A percentile compares a stretch with the other conserved stretches of the same genome.
Evolutionary conservation across 2,329 filamentous ascomycete species (phyloP).

Genomic region (Calonectria pseudoreteaudii): DNA sequence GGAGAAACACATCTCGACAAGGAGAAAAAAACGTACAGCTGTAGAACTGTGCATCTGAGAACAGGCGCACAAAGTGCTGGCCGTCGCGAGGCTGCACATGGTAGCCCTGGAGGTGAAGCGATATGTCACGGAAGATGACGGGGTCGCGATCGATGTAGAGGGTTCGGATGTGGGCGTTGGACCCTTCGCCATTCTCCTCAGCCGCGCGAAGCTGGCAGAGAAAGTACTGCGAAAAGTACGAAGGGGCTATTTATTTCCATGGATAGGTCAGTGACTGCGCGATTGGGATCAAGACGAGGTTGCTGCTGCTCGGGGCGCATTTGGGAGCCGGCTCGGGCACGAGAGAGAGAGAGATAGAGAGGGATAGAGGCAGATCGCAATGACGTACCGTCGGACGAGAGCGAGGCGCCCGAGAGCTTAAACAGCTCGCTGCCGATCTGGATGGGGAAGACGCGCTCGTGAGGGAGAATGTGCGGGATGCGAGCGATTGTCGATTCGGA

Average conservation of each 20-base stretch:
- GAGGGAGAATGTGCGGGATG: constrained; percentile 71
- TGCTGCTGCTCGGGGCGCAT: not conserved
- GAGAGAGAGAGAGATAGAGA: not conserved
- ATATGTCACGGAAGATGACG: constrained; percentile 88
- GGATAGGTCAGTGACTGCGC: constrained; percentile 24
- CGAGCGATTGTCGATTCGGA: constrained; percentile 53
- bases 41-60: constrained; percentile 96
- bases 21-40: constrained; percentile 72
- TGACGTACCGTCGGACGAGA: constrained; percentile 77
- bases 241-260: constrained; percentile 73
- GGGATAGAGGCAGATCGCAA: not conserved
- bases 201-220: constrained; percentile 79
- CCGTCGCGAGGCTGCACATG: constrained; percentile 85
- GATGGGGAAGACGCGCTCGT: constrained; percentile 79
- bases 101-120: constrained; percentile 91
- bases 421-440: constrained; percentile 80
- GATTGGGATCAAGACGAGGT: not conserved
- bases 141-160: constrained; percentile 97
- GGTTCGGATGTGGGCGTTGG: constrained; percentile 71
- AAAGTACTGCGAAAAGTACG: constrained; percentile 97
- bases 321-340: not conserved
- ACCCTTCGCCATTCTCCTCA: constrained; percentile 68
- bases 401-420: constrained; percentile 77
- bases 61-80: constrained; percentile 89
- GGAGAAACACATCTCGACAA: too few relatives aligned